phyloP scores from a whole-genome alignment of 305 asterid genomes.

The Solanum hybrid region DNA sequence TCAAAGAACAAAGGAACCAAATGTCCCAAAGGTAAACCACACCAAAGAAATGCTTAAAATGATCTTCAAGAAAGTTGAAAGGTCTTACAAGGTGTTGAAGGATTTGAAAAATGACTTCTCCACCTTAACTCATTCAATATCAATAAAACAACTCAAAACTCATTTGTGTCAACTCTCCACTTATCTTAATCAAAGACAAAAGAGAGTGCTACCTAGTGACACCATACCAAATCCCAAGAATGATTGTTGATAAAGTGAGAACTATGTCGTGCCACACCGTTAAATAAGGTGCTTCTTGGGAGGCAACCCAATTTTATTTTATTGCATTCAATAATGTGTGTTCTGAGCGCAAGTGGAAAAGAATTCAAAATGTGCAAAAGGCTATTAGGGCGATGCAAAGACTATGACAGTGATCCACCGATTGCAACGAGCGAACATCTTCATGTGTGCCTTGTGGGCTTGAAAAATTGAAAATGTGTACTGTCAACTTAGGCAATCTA shows the following conservation, averaged over 20 bases:
- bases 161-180: background rate
- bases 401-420: background rate
- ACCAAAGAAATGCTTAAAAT: background rate
- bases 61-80: background rate
- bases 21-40: background rate
- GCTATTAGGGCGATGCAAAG: background rate
- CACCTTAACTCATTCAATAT: background rate
- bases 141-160: background rate
- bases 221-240: background rate
- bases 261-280: background rate
- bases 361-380: background rate
- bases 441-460: background rate
- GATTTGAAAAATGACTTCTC: too few relatives aligned
- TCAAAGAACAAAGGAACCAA: background rate
- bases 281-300: background rate
- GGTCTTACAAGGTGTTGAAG: background rate
- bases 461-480: too few relatives aligned
- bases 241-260: background rate
- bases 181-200: background rate
- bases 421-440: background rate
- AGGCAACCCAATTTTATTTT: background rate
- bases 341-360: background rate
- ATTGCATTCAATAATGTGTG: background rate
- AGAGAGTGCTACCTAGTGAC: background rate
- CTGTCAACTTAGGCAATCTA: background rate